Percentiles rank a stretch among this genome's conserved stretches.
Evolutionary conservation across 2,329 filamentous ascomycete species (phyloP).

Genomic region (Xylaria digitata): DNA sequence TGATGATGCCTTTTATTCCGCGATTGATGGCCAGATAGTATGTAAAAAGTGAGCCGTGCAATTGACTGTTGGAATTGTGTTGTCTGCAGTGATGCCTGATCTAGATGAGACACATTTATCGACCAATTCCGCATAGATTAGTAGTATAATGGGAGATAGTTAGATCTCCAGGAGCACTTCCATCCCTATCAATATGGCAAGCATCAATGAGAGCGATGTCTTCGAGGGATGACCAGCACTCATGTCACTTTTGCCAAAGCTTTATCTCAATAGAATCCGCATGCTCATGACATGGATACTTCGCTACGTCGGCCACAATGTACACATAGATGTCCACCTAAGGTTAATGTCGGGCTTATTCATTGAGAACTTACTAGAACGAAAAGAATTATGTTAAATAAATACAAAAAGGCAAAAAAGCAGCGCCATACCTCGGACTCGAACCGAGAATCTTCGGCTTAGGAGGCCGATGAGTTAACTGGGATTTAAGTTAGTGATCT

Average conservation of each 20-base stretch:
- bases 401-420: slow-evolving; percentile 17
- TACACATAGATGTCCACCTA: neutral
- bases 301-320: neutral
- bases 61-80: neutral
- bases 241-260: too few species aligned
- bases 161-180: neutral
- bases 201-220: too few species aligned
- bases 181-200: too few species aligned
- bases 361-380: neutral
- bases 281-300: neutral
- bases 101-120: neutral
- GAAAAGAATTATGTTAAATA: neutral
- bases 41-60: slow-evolving; percentile 27
- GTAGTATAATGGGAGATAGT: neutral
- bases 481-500: slow-evolving; percentile 27
- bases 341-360: neutral
- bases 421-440: slow-evolving; percentile 38
- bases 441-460: slow-evolving; percentile 44
- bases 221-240: neutral
- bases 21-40: slow-evolving; percentile 35
- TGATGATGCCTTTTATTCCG: slow-evolving; percentile 32
- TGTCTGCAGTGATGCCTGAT: neutral
- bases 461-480: slow-evolving; percentile 43
- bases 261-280: neutral
- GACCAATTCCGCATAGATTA: too few species aligned